Evolutionary conservation across 2,329 filamentous ascomycete species (phyloP), one percentile per base, ranked within the genome.

Genomic region (Byssoonygena ceratinophila): DNA sequence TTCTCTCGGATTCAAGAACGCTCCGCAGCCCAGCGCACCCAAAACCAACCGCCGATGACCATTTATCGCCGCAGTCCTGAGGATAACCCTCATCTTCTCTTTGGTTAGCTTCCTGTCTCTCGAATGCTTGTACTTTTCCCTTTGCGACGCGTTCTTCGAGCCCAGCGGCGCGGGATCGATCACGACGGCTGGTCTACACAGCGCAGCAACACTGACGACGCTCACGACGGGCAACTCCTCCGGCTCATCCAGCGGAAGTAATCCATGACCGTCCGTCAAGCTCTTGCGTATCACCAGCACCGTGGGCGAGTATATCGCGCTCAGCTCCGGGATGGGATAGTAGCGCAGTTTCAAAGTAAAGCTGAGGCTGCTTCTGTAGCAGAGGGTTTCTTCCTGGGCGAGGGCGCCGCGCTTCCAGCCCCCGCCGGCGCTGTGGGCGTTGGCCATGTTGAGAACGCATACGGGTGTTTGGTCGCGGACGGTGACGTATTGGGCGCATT

Each of bases 371-470:
- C 75, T 79, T 40, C 82, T 77, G 62, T 81, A 82, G 67, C 81
- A 86, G 5, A 87, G 72, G 2, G 78, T 76, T 68, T 87, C 83
- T 67, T 87, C 83, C 64, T 87, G 83, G 0, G 83, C 82, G 27
- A 77, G 66, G 51, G 80, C 72, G 32, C 83, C 83, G 34, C 73
- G 73, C 3, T 75, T 62, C 75, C 81, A 86, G 16, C 81, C 81
- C 18, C 83, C 83, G n/a, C 82, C 83, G 0, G 78, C 74, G 12
- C 61, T 64, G 2, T 64, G 59, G 44, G 77, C 73, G 47, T 79
- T 84, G 14, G 82, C 82, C 68, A 85, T 79, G 60, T 85, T 87
- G 54, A 87, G 69, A 22, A 85, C 74, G 29, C 75, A 77, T n/a
- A 83, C 74, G 6, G 70, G 69, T 52, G 62, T 61, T 8, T 58